Percentiles rank a stretch among this genome's conserved stretches.
Evolutionary conservation across 169 alveolate species (phyloP).

Genomic region (Theileria annulata): DNA sequence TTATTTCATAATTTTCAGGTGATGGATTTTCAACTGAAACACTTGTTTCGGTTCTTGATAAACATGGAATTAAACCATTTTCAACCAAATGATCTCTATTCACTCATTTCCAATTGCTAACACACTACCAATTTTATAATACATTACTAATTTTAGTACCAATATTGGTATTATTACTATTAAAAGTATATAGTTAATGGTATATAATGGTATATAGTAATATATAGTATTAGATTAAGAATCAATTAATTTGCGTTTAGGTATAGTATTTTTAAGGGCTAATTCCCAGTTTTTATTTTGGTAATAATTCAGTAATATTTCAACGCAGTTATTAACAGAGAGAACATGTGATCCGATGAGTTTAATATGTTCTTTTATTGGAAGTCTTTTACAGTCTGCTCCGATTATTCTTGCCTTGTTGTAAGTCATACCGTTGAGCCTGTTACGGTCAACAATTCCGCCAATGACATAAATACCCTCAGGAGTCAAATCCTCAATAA

Average conservation of each 20-base stretch:
- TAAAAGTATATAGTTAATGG: not conserved
- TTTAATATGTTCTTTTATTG: conserved; percentile 59
- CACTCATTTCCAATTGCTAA: not conserved
- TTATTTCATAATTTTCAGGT: conserved; percentile 29
- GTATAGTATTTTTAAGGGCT: conserved; percentile 58
- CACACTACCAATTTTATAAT: not conserved
- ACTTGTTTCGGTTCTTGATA: conserved; percentile 30
- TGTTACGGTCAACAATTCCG: conserved; percentile 75
- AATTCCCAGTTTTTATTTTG: conserved; percentile 46
- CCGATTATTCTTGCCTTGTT: conserved; percentile 50
- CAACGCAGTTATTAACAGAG: conserved; percentile 59
- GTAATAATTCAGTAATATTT: conserved; percentile 47
- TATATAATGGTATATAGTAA: not conserved
- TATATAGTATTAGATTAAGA: not conserved
- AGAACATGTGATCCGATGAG: conserved; percentile 66
- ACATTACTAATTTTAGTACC: not conserved
- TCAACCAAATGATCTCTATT: not conserved
- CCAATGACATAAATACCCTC: conserved; percentile 69
- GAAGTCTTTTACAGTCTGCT: conserved; percentile 57
- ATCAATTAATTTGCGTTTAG: conserved; percentile 51
- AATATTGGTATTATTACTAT: not conserved
- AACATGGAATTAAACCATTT: conserved; percentile 43
- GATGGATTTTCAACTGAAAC: conserved; percentile 59
- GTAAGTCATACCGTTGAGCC: conserved; percentile 62
- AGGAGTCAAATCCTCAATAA: conserved; percentile 37